Evolutionary conservation across 164 flowering plant species (phyloP).

Genomic region (Macadamia integrifolia): DNA sequence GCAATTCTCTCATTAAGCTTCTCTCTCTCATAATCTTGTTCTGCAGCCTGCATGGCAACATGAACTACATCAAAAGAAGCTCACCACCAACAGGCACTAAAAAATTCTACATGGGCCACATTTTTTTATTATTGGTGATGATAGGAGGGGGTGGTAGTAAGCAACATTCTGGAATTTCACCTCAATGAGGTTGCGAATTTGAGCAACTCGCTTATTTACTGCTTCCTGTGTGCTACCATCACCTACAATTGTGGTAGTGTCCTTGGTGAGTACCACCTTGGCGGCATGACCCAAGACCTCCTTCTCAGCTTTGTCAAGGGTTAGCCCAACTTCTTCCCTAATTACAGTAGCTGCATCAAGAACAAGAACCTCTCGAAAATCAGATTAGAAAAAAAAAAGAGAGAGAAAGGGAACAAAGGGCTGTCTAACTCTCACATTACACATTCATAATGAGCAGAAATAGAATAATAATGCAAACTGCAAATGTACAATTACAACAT

Average conservation of each 20-base stretch:
- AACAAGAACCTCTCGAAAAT: not conserved
- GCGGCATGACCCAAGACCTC: constrained; percentile 91
- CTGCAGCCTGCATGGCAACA: constrained; percentile 55
- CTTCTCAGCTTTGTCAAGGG: constrained; percentile 79
- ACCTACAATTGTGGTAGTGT: constrained; percentile 84
- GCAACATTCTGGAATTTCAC: constrained; percentile 19
- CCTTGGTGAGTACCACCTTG: constrained; percentile 94
- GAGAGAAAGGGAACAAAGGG: not conserved
- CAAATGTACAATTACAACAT: not conserved
- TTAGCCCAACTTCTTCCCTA: constrained; percentile 90
- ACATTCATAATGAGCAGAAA: not conserved
- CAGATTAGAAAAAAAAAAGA: not conserved
- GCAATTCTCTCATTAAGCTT: constrained; percentile 96
- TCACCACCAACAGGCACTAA: not conserved
- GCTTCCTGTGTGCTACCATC: constrained; percentile 98
- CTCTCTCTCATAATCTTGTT: constrained; percentile 93
- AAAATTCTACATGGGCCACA: no score
- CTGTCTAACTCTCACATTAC: not conserved
- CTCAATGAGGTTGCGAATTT: constrained; percentile 84
- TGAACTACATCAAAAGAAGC: not conserved
- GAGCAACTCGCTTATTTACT: constrained; percentile 78
- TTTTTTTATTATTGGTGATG: no score
- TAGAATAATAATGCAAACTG: not conserved
- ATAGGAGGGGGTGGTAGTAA: not conserved
- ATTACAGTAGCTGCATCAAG: constrained; percentile 71